Evolutionary conservation across 2,329 filamentous ascomycete species (phyloP).

Genomic region (Penicillium sp.): DNA sequence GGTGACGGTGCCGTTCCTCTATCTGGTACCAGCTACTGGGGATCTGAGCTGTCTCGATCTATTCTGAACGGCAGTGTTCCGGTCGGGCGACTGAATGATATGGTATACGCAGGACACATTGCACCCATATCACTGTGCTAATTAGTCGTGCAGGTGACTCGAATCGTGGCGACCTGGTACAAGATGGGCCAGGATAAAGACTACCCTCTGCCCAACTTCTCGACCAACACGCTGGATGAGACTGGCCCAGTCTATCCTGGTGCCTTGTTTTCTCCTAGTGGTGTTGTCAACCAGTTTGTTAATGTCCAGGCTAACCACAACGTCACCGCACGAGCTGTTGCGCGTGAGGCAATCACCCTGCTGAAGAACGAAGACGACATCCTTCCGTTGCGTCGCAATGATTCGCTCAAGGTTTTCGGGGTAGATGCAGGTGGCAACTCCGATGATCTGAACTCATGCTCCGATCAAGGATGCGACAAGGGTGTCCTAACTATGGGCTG

Average conservation of each 20-base stretch:
- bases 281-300: constrained; percentile 66
- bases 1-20: constrained; percentile 54
- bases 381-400: constrained; percentile 45
- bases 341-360: constrained; percentile 54
- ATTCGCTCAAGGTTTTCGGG: constrained; percentile 45
- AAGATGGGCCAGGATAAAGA: constrained; percentile 54
- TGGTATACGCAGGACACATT: constrained; percentile 26
- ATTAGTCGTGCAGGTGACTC: constrained; percentile 42
- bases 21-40: constrained; percentile 53
- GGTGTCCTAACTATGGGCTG: constrained; percentile 71
- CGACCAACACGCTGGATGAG: constrained; percentile 53
- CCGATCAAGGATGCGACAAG: constrained; percentile 63
- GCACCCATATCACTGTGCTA: background rate
- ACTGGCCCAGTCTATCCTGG: constrained; percentile 56
- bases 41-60: constrained; percentile 51
- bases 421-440: constrained; percentile 52
- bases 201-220: constrained; percentile 57
- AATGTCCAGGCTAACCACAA: constrained; percentile 54
- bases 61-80: constrained; percentile 57
- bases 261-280: constrained; percentile 55
- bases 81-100: constrained; percentile 52
- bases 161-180: constrained; percentile 57
- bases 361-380: constrained; percentile 60
- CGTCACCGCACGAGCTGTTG: constrained; percentile 48
- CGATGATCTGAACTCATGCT: constrained; percentile 62